A percentile compares a stretch with the other conserved stretches of the same genome.
Conservation (phyloP, 768 basidiomycete genomes). For the Coprinopsis marcescibilis region DNA sequence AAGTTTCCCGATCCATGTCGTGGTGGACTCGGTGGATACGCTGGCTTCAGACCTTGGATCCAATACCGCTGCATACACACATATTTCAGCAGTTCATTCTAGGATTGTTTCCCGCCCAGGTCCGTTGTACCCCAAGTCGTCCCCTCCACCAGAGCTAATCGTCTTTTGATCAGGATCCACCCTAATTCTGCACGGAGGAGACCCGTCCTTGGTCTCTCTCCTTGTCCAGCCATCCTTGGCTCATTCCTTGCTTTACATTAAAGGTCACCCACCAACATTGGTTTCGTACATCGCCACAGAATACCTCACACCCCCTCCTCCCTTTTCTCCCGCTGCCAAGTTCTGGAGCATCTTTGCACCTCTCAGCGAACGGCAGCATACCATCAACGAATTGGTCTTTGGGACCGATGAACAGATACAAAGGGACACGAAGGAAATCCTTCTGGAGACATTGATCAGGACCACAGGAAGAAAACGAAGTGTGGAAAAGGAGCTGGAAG, state of each 20-base stretch:
- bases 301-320: conserved; percentile 69
- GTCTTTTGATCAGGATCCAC: conserved; percentile 36
- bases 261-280: conserved; percentile 65
- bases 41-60: conserved; percentile 55
- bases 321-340: conserved; percentile 52
- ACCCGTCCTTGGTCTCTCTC: conserved; percentile 43
- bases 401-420: conserved; percentile 49
- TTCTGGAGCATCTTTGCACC: conserved; percentile 81
- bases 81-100: conserved; percentile 42
- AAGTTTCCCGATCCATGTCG: conserved; percentile 46
- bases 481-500: conserved; percentile 59
- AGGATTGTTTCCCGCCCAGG: conserved; percentile 44
- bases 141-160: conserved; percentile 1
- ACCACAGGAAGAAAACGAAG: conserved; percentile 42
- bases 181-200: conserved; percentile 52
- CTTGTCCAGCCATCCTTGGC: conserved; percentile 63
- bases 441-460: conserved; percentile 57
- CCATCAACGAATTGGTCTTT: conserved; percentile 57
- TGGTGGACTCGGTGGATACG: conserved; percentile 72
- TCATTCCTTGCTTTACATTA: conserved; percentile 54
- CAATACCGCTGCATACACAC: conserved; percentile 42
- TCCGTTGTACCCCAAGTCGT: conserved; percentile 26
- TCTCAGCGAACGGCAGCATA: conserved; percentile 52
- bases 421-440: conserved; percentile 42
- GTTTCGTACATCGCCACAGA: conserved; percentile 61